Conservation (phyloP, 768 basidiomycete species). For the Saitozyma sp. region DNA sequence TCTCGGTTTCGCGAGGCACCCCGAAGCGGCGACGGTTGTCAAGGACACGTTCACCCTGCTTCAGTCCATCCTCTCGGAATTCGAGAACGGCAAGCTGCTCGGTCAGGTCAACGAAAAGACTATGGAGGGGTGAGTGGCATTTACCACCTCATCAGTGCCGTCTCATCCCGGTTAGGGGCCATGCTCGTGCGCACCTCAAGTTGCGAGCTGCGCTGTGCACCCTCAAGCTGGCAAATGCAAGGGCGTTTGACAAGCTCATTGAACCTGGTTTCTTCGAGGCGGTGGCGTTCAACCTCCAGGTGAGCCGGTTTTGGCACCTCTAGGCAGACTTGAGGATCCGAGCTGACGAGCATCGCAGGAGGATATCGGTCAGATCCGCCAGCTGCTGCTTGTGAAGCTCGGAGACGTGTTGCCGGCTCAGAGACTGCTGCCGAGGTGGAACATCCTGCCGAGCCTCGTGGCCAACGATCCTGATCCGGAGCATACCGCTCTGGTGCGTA, state of each 20-base stretch:
- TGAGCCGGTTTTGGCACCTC: constrained; percentile 48
- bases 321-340: background rate
- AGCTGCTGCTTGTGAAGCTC: constrained; percentile 73
- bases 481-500: constrained; percentile 65
- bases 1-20: constrained; percentile 63
- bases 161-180: constrained; percentile 13
- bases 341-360: constrained; percentile 60
- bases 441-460: constrained; percentile 80
- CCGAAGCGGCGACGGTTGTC: constrained; percentile 62
- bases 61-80: constrained; percentile 56
- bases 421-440: constrained; percentile 70
- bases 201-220: constrained; percentile 78
- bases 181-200: constrained; percentile 72
- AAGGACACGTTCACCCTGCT: constrained; percentile 77
- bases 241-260: constrained; percentile 62
- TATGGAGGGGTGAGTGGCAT: constrained; percentile 57
- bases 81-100: constrained; percentile 56
- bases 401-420: constrained; percentile 63
- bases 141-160: background rate
- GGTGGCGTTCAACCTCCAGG: constrained; percentile 75
- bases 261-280: constrained; percentile 62
- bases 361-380: constrained; percentile 80
- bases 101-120: constrained; percentile 67
- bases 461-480: constrained; percentile 89
- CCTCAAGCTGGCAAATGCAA: constrained; percentile 66